Conservation (phyloP, 768 basidiomycete species). For the Suillus spraguei region DNA sequence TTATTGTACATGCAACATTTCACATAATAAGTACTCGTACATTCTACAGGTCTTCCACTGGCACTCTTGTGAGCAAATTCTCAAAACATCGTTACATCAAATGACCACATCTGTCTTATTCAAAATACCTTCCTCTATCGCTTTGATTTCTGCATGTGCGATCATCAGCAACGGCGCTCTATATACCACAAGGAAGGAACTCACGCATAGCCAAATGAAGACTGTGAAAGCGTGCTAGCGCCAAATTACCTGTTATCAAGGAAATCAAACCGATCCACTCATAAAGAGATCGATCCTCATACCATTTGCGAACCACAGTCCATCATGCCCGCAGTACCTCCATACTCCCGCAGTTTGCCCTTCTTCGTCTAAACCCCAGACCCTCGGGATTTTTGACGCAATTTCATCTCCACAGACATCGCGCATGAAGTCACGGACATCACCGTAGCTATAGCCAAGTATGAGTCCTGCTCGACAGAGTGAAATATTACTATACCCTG, state of each 20-base stretch:
- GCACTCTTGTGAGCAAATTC: not conserved
- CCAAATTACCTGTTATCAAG: slow-evolving; percentile 24
- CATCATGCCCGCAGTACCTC: slow-evolving; percentile 37
- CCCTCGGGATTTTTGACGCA: slow-evolving; percentile 44
- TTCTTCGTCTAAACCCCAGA: slow-evolving; percentile 68
- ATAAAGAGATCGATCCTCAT: not conserved
- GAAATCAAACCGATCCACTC: not conserved
- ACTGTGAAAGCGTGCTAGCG: slow-evolving; percentile 31
- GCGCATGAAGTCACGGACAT: slow-evolving; percentile 41
- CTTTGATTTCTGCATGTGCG: slow-evolving; percentile 29
- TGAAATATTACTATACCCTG: slow-evolving; percentile 21
- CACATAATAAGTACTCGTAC: not conserved
- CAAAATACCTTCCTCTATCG: slow-evolving; percentile 30
- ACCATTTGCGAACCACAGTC: slow-evolving; percentile 36
- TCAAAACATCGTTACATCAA: not conserved
- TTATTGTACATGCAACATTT: not conserved
- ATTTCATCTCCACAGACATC: slow-evolving; percentile 50
- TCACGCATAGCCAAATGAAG: slow-evolving; percentile 33
- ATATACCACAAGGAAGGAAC: slow-evolving; percentile 14
- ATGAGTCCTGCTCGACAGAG: not conserved
- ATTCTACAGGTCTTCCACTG: not conserved
- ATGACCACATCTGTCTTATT: slow-evolving; percentile 5
- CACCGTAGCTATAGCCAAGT: slow-evolving; percentile 43
- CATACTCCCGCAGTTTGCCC: slow-evolving; percentile 53
- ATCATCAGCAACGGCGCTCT: slow-evolving; percentile 1